A percentile compares a stretch with the other conserved stretches of the same genome.
Conservation (phyloP, 202 grass and related monocot species). For the Alloteropsis angusta region DNA sequence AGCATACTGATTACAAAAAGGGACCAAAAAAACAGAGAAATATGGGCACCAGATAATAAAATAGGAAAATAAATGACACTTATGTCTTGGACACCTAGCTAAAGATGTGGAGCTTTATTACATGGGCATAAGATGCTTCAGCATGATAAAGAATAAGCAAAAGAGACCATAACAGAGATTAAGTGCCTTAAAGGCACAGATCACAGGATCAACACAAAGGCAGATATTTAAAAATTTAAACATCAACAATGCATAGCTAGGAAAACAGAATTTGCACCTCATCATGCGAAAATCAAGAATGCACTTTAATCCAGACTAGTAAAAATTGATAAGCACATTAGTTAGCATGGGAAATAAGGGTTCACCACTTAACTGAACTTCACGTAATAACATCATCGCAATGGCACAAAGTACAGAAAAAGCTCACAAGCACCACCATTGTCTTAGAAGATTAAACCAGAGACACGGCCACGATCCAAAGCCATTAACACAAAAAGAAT, state of each 20-base stretch:
- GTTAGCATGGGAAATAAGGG: background rate
- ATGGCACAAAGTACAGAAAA: background rate
- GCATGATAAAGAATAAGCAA: background rate
- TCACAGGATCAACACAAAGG: background rate
- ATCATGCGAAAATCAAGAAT: background rate
- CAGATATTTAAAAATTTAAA: background rate
- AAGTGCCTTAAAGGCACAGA: background rate
- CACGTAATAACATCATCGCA: background rate
- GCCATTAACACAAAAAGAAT: background rate
- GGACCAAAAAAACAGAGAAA: background rate
- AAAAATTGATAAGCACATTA: background rate
- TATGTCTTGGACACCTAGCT: background rate
- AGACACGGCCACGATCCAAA: background rate
- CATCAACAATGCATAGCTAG: background rate
- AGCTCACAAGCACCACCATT: background rate
- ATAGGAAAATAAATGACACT: background rate
- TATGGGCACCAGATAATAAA: background rate
- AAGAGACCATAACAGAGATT: background rate
- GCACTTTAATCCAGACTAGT: background rate
- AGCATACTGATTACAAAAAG: background rate
- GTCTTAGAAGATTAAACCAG: background rate
- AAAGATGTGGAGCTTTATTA: background rate
- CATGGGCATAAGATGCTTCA: background rate
- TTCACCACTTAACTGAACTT: background rate
- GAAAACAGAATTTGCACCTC: background rate